These are phyloP conservation scores for Aspergillus diversus DNA, from an alignment of 495 filamentous ascomycete genomes.

Conservation along the genomic window DNA sequence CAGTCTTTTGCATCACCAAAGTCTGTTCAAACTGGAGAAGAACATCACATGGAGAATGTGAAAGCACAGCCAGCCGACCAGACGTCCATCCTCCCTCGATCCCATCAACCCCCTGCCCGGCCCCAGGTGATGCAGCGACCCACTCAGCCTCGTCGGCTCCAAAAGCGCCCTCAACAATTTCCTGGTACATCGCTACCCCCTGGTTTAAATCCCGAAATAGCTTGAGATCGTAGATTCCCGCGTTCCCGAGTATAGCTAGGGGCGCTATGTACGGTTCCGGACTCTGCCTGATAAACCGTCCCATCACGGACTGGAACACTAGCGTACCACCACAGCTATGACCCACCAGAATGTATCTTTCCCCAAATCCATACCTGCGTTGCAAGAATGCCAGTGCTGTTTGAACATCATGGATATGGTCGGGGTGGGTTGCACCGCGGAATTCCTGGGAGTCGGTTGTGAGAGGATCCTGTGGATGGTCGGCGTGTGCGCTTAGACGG, in stretches of 20 bases:
- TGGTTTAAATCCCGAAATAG: conserved; percentile 52
- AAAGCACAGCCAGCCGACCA: conserved; percentile 57
- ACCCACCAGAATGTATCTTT: conserved; percentile 67
- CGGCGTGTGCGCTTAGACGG: conserved; percentile 74
- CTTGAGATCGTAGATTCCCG: conserved; percentile 69
- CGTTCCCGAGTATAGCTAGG: conserved; percentile 60
- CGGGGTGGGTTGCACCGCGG: conserved; percentile 66
- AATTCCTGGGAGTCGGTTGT: conserved; percentile 38
- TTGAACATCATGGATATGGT: conserved; percentile 72
- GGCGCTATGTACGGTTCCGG: conserved; percentile 26
- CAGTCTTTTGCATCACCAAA: conserved; percentile 46
- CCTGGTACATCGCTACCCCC: conserved; percentile 54
- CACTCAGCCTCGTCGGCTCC: conserved; percentile 55
- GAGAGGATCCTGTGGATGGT: conserved; percentile 53
- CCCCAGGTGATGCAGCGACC: conserved; percentile 56
- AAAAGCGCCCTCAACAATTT: conserved; percentile 67
- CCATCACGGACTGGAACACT: conserved; percentile 69
- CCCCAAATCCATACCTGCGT: conserved; percentile 50
- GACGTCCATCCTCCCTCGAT: conserved; percentile 44
- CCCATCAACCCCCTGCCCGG: conserved; percentile 35
- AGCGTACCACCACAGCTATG: conserved; percentile 79
- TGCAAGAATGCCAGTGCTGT: conserved; percentile 66
- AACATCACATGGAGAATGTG: conserved; percentile 62
- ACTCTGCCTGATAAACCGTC: conserved; percentile 18
- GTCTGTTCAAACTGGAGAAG: conserved; percentile 60